Base-by-base conservation (phyloP, 2,329 filamentous ascomycete genomes). In the Verticillium nubilum region DNA sequence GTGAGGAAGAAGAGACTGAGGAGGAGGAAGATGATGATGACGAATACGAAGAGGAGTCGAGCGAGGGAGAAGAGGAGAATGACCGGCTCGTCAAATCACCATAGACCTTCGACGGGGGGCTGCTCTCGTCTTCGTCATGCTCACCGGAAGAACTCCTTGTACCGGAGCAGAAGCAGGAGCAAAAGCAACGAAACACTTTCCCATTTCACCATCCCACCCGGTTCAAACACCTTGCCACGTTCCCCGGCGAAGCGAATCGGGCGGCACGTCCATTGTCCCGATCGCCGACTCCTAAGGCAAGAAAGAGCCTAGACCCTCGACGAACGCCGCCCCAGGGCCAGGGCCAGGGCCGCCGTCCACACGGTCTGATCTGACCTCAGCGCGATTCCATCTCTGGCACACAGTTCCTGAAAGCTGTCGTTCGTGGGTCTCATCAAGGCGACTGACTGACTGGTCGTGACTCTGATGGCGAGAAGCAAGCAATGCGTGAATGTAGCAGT, bases 11-110 rank as follows among this genome's bases (percentile, higher is more conserved):
- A 0, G 79, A 81, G 0, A 80, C 81, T 2, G 80, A 82, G 7
- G 80, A 80, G 1, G 77, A 79, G 1, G 75, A 78, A 0, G 79
- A 81, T 0, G 75, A 76, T 1, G 78, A 78, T 3, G 75, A 76
- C 1, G 75, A 77, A 0, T 77, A 77, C 0, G 78, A 78, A 1
- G 77, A 78, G 1, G 78, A 80, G 2, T 76, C 15, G 75, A 76
- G 54, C 1, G 75, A 78, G 33, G 80, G 83, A n/a, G 77, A 77
- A 17, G 74, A 73, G 72, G 55, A 47, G 42, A 23, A 31, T 28
- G 76, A 75, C 63, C 71, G 75, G 63, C 67, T 82, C 50, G 75
- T 82, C 59, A 76, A 74, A 62, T 67, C 70, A 64, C 73, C 54
- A 60, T 54, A 28, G 27, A 26, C 9, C 26, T 28, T 17, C 13